A percentile compares a stretch with the other conserved stretches of the same genome.
Evolutionary conservation across 1,284 basidiomycete species (phyloP).

Genomic region (Ustilago sp.): DNA sequence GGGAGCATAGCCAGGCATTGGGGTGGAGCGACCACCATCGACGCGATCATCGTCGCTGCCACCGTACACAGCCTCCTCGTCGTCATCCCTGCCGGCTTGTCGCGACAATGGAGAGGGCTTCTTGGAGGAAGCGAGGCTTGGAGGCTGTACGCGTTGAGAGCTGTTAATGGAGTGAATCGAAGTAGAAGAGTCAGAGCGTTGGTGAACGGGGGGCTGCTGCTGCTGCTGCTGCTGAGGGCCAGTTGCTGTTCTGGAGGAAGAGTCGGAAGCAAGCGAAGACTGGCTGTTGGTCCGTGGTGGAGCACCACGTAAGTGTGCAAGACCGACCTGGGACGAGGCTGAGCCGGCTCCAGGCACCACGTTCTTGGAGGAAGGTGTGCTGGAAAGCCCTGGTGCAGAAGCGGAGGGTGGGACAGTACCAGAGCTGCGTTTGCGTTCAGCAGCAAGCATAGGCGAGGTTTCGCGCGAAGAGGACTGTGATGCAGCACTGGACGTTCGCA

Average conservation of each 20-base stretch:
- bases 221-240: slow-evolving; percentile 4
- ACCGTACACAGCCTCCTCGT: slow-evolving; percentile 55
- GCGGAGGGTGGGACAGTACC: slow-evolving; percentile 17
- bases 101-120: slow-evolving; percentile 62
- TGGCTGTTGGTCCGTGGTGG: slow-evolving; percentile 50
- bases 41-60: slow-evolving; percentile 61
- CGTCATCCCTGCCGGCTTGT: slow-evolving; percentile 53
- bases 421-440: slow-evolving; percentile 42
- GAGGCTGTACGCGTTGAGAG: slow-evolving; percentile 25
- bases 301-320: slow-evolving; percentile 43
- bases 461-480: slow-evolving; percentile 48
- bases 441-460: slow-evolving; percentile 44
- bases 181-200: slow-evolving; percentile 35
- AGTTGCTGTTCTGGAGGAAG: slow-evolving; percentile 28
- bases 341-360: slow-evolving; percentile 9
- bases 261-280: slow-evolving; percentile 37
- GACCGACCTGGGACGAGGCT: slow-evolving; percentile 38
- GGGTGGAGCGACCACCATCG: slow-evolving; percentile 51
- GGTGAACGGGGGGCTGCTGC: slow-evolving; percentile 19
- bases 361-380: slow-evolving; percentile 14
- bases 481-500: slow-evolving; percentile 51
- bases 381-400: slow-evolving; percentile 27
- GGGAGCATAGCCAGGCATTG: slow-evolving; percentile 51
- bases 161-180: slow-evolving; percentile 37
- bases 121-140: slow-evolving; percentile 39